Evolutionary conservation across 1,284 basidiomycete species (phyloP).

Genomic region (Marasmius oreades): DNA sequence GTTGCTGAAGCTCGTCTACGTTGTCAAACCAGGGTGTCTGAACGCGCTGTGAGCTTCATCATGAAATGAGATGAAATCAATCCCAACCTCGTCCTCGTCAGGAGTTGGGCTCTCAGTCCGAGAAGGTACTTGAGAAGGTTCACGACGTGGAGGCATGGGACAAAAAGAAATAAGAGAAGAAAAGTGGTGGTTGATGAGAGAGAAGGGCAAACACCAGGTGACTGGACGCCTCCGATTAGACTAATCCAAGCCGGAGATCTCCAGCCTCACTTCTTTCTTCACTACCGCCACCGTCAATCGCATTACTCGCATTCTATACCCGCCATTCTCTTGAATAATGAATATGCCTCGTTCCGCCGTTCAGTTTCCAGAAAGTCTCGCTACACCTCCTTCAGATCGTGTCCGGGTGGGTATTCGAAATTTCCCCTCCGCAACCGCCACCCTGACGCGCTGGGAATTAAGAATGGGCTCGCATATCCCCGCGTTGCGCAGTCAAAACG

Average conservation of each 20-base stretch:
- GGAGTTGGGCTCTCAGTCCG: slow-evolving; percentile 35
- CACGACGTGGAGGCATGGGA: slow-evolving; percentile 46
- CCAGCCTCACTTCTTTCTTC: slow-evolving; percentile 5
- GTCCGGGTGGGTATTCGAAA: slow-evolving; percentile 22
- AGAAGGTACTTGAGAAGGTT: slow-evolving; percentile 39
- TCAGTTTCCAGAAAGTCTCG: slow-evolving; percentile 25
- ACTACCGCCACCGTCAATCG: slow-evolving; percentile 2
- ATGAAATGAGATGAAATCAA: background rate
- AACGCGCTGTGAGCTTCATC: background rate
- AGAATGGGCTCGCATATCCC: slow-evolving; percentile 32
- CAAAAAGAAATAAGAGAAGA: background rate
- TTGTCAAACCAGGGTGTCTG: slow-evolving; percentile 59
- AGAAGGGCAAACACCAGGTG: background rate
- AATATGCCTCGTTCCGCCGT: slow-evolving; percentile 13
- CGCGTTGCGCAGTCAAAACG: slow-evolving; percentile 37
- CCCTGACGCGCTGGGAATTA: slow-evolving; percentile 4
- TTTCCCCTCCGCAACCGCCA: background rate
- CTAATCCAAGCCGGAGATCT: background rate
- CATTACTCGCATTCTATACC: slow-evolving; percentile 3
- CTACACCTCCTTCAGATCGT: slow-evolving; percentile 24
- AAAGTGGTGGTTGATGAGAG: slow-evolving; percentile 1
- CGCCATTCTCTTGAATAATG: slow-evolving; percentile 5
- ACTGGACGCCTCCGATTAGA: background rate
- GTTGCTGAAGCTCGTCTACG: slow-evolving; percentile 86
- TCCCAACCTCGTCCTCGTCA: slow-evolving; percentile 39